Evolutionary conservation across 2,329 filamentous ascomycete species (phyloP).

Genomic region (Huntiella savannae): DNA sequence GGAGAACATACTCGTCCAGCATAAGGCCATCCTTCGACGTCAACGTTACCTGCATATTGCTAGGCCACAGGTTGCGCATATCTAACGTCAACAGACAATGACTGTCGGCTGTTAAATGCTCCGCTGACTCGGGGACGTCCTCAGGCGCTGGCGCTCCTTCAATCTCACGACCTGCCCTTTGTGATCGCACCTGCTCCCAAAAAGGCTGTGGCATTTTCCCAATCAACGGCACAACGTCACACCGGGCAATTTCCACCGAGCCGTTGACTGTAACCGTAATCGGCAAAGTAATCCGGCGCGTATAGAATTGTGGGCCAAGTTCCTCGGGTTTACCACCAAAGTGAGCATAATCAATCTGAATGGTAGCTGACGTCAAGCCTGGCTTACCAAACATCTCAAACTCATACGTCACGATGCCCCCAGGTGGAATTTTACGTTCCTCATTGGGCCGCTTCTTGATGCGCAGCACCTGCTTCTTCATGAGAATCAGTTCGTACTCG

Average conservation of each 20-base stretch:
- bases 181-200: conserved; percentile 28
- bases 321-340: conserved; percentile 53
- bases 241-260: conserved; percentile 61
- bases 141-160: not conserved
- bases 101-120: conserved; percentile 26
- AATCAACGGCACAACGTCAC: conserved; percentile 60
- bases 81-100: conserved; percentile 69
- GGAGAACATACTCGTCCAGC: conserved; percentile 39
- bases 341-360: conserved; percentile 74
- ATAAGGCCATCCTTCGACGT: conserved; percentile 29
- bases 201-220: conserved; percentile 41
- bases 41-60: conserved; percentile 49
- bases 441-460: conserved; percentile 31
- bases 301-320: conserved; percentile 58
- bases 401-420: conserved; percentile 50
- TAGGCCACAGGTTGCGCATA: conserved; percentile 78
- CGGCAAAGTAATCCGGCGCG: conserved; percentile 61
- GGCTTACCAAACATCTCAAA: conserved; percentile 77
- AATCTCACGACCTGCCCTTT: not conserved
- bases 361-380: conserved; percentile 56
- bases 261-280: conserved; percentile 82
- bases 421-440: conserved; percentile 44
- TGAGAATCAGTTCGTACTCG: conserved; percentile 65
- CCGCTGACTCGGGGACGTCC: conserved; percentile 11
- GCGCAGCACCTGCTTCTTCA: conserved; percentile 51